Evolutionary conservation across 1,139 yeast species (phyloP), one percentile per base, ranked within the genome.

Genomic region (Schwanniomyces etchellsii): DNA sequence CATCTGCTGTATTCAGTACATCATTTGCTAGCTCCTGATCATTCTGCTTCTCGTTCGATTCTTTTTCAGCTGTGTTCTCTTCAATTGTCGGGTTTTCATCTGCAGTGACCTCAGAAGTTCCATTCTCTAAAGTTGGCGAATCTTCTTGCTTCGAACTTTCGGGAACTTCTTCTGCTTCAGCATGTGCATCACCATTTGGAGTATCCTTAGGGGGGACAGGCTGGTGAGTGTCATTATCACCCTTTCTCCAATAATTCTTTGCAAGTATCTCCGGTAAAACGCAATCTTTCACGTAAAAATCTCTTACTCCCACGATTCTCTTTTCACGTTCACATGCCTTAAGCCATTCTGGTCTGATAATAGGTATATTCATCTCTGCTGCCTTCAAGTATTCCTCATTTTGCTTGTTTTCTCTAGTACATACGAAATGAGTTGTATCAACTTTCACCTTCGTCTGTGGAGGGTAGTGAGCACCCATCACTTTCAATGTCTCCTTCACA

Each of bases 261-360:
- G 70, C 65, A 33, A 64, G 54, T 11, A 67, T 61, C 38, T 66
- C 73, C 3, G 73, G 73, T 40, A 67, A 64, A 3, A 62, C 69
- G 44, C 73, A 66, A 36, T 66, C 73, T 39, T 64, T 67, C 20
- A 82, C 64, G 45, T 83, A 83, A 45, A 81, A 84, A 40, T 86
- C 88, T 45, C 95, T 72, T 10, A 93, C 99, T 17, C 97, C 96
- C 26, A 89, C 95, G 37, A 91, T 77, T 47, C 96, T 64, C 44
- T 94, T 74, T 48, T 89, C 97, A 29, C 74, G 59, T 47, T 86
- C 95, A 62, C 98, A 91, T 0, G 96, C 96, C 56, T 84, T 81
- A 35, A 91, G 65, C 97, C 97, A 91, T 52, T 91, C 97, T 0
- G 98, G 98, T 53, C 96, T 74, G 16, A 91, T 91, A 26, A 91